Evolutionary conservation across 2,329 filamentous ascomycete genomes (phyloP), one percentile per base, ranked within the genome.

Genomic region (Phoma sp.): DNA sequence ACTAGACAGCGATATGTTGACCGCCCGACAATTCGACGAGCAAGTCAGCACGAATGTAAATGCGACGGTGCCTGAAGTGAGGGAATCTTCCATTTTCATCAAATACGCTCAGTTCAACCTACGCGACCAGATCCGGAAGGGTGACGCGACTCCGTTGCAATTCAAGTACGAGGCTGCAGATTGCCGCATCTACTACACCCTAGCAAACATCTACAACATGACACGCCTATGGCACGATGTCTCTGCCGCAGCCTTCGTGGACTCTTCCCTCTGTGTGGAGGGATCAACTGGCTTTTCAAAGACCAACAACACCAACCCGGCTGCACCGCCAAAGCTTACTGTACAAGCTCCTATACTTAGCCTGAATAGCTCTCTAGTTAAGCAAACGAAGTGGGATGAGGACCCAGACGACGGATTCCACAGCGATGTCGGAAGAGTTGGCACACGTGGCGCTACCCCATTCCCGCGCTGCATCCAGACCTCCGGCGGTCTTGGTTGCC

Each of bases 111-210:
- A 61, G 19, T 47, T 78, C 60, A 78, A 73, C 44, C 61, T 78
- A 29, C 70, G 73, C n/a, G 75, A 77, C 38, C 73, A 76, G 43
- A 60, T 78, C n/a, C 69, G 75, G 2, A 45, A 58, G 4, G 63
- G 64, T 12, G 69, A 74, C 3, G 32, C 54, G 1, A 60, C 58
- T 5, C 75, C 76, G 0, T 60, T 77, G 1, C 74, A 77, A 43
- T 76, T 77, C 65, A 64, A 67, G 32, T 76, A 76, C 47, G 67
- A 74, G 37, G 68, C 76, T 6, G 74, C 75, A 15, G 68, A 77
- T 49, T 78, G 76, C 60, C 62, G 76, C 9, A 69, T 78, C 29
- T 78, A 70, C 60, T 77, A 73, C 63, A 75, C 74, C 0, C 37
- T 69, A 0, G 51, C 58, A 13, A 78, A 73, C 44, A 51, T 73